Conservation (phyloP, 2,329 filamentous ascomycete genomes). For the Septoria petroselini region DNA sequence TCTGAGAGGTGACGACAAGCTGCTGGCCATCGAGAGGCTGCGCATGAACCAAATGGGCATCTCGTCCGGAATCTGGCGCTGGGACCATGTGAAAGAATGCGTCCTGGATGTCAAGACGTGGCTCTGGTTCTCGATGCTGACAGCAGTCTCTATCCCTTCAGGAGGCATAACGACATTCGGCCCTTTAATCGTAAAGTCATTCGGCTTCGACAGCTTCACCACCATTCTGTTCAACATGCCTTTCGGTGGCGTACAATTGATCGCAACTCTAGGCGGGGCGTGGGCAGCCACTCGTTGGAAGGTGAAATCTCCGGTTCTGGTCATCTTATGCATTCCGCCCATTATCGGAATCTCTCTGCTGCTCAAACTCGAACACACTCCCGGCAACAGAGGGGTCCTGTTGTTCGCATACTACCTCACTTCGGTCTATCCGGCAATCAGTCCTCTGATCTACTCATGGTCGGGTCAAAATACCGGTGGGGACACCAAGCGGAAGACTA, state of each 20-base stretch:
- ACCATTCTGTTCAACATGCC: constrained; percentile 62
- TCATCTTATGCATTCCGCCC: constrained; percentile 55
- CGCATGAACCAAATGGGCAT: constrained; percentile 45
- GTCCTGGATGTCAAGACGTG: constrained; percentile 59
- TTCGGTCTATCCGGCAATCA: constrained; percentile 59
- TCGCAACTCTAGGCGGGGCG: constrained; percentile 58
- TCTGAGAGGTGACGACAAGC: constrained; percentile 54
- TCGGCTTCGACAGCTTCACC: constrained; percentile 55
- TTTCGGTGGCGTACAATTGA: constrained; percentile 59
- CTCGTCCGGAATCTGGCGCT: constrained; percentile 49
- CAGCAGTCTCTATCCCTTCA: constrained; percentile 50
- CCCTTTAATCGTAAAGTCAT: constrained; percentile 56
- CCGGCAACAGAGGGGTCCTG: constrained; percentile 49
- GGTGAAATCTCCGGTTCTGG: constrained; percentile 55
- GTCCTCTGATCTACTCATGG: constrained; percentile 61
- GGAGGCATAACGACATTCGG: constrained; percentile 60
- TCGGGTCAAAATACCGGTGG: constrained; percentile 63
- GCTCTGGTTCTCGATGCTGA: constrained; percentile 52
- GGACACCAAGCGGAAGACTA: constrained; percentile 67
- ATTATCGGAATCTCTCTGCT: constrained; percentile 57
- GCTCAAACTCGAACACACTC: constrained; percentile 48
- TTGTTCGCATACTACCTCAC: constrained; percentile 60
- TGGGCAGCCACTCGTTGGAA: constrained; percentile 55
- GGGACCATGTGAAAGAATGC: constrained; percentile 55
- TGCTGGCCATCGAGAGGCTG: constrained; percentile 57